These are phyloP conservation scores for Gigaspora rosea DNA, from an alignment of 192 early-diverging fungal species.

Conservation along the genomic window DNA sequence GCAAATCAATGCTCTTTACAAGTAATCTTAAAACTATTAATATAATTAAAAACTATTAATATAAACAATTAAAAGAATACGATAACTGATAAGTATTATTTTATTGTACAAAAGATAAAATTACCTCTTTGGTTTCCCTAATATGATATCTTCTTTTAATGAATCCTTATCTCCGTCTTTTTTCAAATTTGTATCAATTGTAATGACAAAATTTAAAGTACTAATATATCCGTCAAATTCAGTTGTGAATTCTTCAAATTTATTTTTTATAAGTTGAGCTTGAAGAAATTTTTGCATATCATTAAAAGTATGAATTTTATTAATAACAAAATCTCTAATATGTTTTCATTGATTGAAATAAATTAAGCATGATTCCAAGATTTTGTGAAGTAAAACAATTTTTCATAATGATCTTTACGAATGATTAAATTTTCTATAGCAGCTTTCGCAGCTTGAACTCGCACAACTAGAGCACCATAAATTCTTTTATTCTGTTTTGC, in stretches of 20 bases:
- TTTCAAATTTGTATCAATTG: neutral
- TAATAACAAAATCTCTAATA: slow-evolving; percentile 5
- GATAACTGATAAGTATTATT: too few species aligned
- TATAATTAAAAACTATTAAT: too few species aligned
- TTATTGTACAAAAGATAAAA: too few species aligned
- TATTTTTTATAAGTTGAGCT: neutral
- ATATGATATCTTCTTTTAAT: neutral
- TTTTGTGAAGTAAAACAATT: neutral
- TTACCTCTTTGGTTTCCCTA: too few species aligned
- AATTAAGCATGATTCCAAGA: neutral
- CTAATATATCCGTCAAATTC: slow-evolving; percentile 29
- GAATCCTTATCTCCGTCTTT: neutral
- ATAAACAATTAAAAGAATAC: too few species aligned
- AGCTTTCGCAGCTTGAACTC: neutral
- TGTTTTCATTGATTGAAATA: neutral
- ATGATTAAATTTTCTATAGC: neutral
- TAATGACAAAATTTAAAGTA: slow-evolving; percentile 5
- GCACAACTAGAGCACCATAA: neutral
- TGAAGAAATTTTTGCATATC: neutral
- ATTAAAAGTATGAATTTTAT: neutral
- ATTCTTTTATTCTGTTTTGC: neutral
- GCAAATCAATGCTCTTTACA: too few species aligned
- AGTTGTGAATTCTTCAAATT: slow-evolving; percentile 25
- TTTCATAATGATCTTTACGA: neutral
- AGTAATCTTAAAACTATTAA: too few species aligned